These are phyloP conservation scores for Auricularia cornea DNA, from an alignment of 768 basidiomycete species.

Conservation along the genomic window DNA sequence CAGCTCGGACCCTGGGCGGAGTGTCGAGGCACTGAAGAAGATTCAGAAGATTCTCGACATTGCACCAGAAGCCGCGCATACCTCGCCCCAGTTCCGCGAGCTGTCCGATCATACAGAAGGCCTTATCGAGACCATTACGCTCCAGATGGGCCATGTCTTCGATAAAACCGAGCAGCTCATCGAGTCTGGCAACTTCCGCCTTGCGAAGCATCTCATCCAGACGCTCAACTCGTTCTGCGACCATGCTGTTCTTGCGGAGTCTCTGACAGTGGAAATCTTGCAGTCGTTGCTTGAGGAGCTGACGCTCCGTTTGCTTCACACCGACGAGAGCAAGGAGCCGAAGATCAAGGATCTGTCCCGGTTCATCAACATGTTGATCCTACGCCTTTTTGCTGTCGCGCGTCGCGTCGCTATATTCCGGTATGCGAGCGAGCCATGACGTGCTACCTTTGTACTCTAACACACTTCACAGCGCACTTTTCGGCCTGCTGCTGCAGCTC, in stretches of 20 bases:
- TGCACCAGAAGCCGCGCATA: slow-evolving; percentile 63
- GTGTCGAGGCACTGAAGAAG: slow-evolving; percentile 90
- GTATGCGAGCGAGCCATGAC: no score
- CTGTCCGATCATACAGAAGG: slow-evolving; percentile 73
- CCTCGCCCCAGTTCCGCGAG: slow-evolving; percentile 65
- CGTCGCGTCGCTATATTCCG: slow-evolving; percentile 86
- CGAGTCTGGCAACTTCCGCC: slow-evolving; percentile 74
- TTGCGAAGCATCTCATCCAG: slow-evolving; percentile 96
- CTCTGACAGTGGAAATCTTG: slow-evolving; percentile 74
- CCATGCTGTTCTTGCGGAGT: slow-evolving; percentile 78
- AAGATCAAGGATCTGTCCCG: slow-evolving; percentile 89
- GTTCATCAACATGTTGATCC: slow-evolving; percentile 97
- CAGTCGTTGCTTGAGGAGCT: slow-evolving; percentile 86
- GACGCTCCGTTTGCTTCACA: slow-evolving; percentile 84
- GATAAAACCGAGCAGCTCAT: slow-evolving; percentile 68
- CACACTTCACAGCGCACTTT: slow-evolving; percentile 51
- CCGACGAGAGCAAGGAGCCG: slow-evolving; percentile 75
- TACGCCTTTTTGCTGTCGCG: slow-evolving; percentile 86
- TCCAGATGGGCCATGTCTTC: slow-evolving; percentile 89
- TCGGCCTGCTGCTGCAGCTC: slow-evolving; percentile 72
- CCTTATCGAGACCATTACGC: slow-evolving; percentile 80
- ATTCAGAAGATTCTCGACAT: slow-evolving; percentile 80
- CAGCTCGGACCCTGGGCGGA: slow-evolving; percentile 74
- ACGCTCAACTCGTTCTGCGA: slow-evolving; percentile 94
- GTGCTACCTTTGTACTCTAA: no score